These are phyloP conservation scores for Candida railenensis DNA, from an alignment of 805 yeast genomes.

Conservation along the genomic window DNA sequence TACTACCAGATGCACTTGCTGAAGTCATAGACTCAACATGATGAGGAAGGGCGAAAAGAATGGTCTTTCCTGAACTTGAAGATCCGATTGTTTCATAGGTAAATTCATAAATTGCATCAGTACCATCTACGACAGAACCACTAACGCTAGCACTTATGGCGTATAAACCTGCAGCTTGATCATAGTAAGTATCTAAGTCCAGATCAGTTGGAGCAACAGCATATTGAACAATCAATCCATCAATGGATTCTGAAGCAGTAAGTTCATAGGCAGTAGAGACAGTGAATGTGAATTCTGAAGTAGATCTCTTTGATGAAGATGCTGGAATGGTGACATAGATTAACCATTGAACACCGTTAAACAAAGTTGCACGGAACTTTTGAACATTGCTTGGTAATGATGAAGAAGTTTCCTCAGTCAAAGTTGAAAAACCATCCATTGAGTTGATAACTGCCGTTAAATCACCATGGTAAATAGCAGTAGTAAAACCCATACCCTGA, in stretches of 20 bases:
- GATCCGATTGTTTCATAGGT: conserved; percentile 49
- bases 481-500: conserved; percentile 82
- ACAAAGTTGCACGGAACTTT: conserved; percentile 56
- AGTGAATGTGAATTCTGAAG: conserved; percentile 21
- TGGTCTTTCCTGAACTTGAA: conserved; percentile 45
- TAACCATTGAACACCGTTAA: conserved; percentile 63
- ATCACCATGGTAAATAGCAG: conserved; percentile 55
- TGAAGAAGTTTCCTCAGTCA: conserved; percentile 23
- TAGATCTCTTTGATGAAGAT: conserved; percentile 19
- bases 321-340: conserved; percentile 55
- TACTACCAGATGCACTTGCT: conserved; percentile 24
- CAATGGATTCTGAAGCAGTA: conserved; percentile 41
- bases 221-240: conserved; percentile 44
- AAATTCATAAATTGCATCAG: conserved; percentile 47
- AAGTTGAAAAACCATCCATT: conserved; percentile 20
- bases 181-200: conserved; percentile 46
- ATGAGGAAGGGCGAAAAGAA: conserved; percentile 56
- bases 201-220: conserved; percentile 32
- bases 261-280: conserved; percentile 36
- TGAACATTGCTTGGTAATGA: conserved; percentile 38
- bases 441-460: conserved; percentile 46
- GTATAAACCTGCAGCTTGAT: conserved; percentile 68
- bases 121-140: conserved; percentile 48
- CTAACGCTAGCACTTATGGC: conserved; percentile 47
- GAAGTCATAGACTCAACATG: conserved; percentile 40